A percentile compares a stretch with the other conserved stretches of the same genome.
Evolutionary conservation across 2,329 filamentous ascomycete genomes (phyloP).

Genomic region (Trichoderma sp.): DNA sequence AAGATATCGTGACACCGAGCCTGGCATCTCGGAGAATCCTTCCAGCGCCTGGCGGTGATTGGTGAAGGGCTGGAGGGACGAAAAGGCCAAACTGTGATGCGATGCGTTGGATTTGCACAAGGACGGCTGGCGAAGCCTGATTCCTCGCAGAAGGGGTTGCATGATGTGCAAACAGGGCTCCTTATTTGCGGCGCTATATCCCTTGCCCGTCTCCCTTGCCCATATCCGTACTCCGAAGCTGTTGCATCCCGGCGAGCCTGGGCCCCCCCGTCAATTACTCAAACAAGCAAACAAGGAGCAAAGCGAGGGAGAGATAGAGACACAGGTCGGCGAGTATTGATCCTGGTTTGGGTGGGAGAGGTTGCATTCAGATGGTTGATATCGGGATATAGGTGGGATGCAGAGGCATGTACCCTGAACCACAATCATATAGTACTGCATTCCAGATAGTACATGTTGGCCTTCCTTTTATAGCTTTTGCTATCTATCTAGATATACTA

Average conservation of each 20-base stretch:
- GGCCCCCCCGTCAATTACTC: neutral
- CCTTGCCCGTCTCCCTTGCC: neutral
- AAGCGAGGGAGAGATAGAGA: neutral
- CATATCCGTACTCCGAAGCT: neutral
- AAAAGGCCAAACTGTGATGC: neutral
- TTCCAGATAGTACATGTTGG: neutral
- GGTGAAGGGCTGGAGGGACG: neutral
- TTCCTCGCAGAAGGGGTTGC: neutral
- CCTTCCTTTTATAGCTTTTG: neutral
- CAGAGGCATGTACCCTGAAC: neutral
- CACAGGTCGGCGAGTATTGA: neutral
- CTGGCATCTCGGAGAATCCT: neutral
- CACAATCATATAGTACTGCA: neutral
- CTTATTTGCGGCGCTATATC: neutral
- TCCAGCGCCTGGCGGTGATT: neutral
- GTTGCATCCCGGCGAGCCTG: neutral
- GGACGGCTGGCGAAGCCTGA: neutral
- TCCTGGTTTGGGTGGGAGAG: neutral
- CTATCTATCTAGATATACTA: neutral
- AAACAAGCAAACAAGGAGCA: neutral
- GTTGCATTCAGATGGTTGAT: neutral
- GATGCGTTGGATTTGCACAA: neutral
- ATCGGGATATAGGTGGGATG: neutral
- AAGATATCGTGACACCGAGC: conserved; percentile 12
- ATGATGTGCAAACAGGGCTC: neutral